Conservation (phyloP, 1,284 basidiomycete species). For the Malassezia slooffiae region DNA sequence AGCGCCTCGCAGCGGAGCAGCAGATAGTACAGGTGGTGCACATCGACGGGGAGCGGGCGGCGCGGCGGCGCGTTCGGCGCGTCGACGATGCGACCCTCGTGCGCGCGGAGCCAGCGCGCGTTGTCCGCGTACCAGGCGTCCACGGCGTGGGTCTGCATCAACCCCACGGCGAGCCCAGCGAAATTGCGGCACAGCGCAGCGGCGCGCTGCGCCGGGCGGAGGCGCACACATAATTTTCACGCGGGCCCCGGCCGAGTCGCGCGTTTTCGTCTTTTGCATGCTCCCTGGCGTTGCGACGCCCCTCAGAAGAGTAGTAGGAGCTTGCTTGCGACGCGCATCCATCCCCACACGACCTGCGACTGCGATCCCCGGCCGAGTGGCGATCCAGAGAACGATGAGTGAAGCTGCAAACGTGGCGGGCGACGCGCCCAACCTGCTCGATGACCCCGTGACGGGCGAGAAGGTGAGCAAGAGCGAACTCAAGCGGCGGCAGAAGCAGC, state of each 20-base stretch:
- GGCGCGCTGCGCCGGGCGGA: too few relatives aligned
- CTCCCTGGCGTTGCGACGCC: background rate
- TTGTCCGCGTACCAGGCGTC: slow-evolving; percentile 30
- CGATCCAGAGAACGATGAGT: too few relatives aligned
- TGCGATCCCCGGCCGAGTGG: too few relatives aligned
- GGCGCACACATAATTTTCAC: too few relatives aligned
- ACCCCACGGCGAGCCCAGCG: too few relatives aligned
- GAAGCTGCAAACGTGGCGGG: too few relatives aligned
- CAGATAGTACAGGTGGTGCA: slow-evolving; percentile 74
- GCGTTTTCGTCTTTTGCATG: slow-evolving; percentile 11
- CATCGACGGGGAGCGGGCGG: slow-evolving; percentile 53
- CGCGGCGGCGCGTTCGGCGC: background rate
- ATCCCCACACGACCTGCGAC: too few relatives aligned
- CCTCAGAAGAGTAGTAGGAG: too few relatives aligned
- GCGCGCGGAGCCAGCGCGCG: slow-evolving; percentile 26
- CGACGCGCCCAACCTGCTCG: slow-evolving; percentile 27
- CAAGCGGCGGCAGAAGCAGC: slow-evolving; percentile 49
- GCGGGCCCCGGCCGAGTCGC: too few relatives aligned
- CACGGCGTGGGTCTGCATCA: slow-evolving; percentile 25
- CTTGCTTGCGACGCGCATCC: too few relatives aligned
- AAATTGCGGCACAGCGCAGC: too few relatives aligned
- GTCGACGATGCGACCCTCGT: slow-evolving; percentile 33
- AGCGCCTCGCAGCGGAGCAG: slow-evolving; percentile 73
- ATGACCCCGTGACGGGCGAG: slow-evolving; percentile 44
- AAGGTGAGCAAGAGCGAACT: slow-evolving; percentile 46